These are phyloP conservation scores for Reticulascus tulasneorum DNA, from an alignment of 2,329 filamentous ascomycete species.

Conservation along the genomic window DNA sequence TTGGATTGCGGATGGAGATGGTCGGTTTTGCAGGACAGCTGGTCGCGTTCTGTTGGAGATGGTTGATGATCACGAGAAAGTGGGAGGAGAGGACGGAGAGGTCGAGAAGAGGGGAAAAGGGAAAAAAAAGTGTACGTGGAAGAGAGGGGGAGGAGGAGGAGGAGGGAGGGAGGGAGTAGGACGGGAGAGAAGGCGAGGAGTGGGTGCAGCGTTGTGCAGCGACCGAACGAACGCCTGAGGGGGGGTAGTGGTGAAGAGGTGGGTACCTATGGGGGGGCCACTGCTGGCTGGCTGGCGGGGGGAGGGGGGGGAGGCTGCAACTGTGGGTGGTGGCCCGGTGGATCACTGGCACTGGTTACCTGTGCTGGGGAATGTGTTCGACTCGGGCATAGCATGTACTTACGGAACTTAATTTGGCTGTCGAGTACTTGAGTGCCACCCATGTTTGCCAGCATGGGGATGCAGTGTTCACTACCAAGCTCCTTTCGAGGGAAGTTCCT, in stretches of 20 bases:
- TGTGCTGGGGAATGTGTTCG: too few species aligned
- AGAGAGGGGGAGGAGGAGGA: slow-evolving; percentile 1
- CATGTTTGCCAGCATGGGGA: too few species aligned
- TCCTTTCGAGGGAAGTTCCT: too few species aligned
- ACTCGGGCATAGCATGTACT: too few species aligned
- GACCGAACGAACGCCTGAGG: slow-evolving; percentile 4
- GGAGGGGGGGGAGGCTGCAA: not conserved
- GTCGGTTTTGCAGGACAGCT: slow-evolving; percentile 22
- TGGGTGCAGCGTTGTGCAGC: slow-evolving; percentile 6
- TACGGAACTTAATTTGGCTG: too few species aligned
- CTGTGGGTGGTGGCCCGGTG: too few species aligned
- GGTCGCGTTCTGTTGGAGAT: slow-evolving; percentile 23
- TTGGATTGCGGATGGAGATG: slow-evolving; percentile 13
- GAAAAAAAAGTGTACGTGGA: slow-evolving; percentile 1
- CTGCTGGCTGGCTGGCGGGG: too few species aligned
- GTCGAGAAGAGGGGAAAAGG: slow-evolving; percentile 8
- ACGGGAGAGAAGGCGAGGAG: slow-evolving; percentile 2
- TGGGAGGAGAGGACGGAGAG: slow-evolving; percentile 11
- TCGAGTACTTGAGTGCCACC: too few species aligned
- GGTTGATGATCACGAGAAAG: slow-evolving; percentile 20
- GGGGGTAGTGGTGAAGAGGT: too few species aligned
- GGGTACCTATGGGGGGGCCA: too few species aligned
- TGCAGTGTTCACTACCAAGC: too few species aligned
- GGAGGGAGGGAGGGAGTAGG: not conserved
- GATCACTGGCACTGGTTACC: too few species aligned